Base-by-base conservation (phyloP, 2,329 filamentous ascomycete species). In the Samsoniella hepiali region DNA sequence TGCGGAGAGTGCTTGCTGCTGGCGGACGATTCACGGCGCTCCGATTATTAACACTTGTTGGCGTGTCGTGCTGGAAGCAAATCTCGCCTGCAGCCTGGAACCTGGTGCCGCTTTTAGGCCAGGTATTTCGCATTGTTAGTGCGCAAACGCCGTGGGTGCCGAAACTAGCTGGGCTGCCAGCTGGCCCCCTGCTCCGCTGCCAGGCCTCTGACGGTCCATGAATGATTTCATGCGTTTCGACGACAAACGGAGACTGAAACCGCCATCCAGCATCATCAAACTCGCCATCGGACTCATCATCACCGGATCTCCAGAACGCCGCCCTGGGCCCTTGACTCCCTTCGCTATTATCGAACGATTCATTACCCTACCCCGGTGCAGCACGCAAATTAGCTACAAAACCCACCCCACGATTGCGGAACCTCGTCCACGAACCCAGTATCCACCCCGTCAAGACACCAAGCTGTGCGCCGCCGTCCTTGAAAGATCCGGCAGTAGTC, bases 371-470 rank as follows among this genome's bases (percentile, higher is more conserved):
- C 36, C 59, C 45, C 27, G 45, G 45, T 38, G 42, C 58, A 17
- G 47, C 58, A 50, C 13, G n/a, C 34, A 32, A 34, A 32, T 13
- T 31, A 34, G 31, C 59, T 47, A 50, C 49, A 9, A 47, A 38
- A 44, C 32, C 58, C 59, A 62, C 59, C 59, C 59, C 59, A 55
- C 59, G 59, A 62, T 62, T 62, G 59, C 59, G 59, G 59, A 62
- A 62, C 59, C 59, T 62, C 59, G 59, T 62, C 51, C 22, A 55
- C 31, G 40, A 55, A 32, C 32, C 40, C 51, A 55, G 50, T 62
- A 55, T 62, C 50, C 59, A 62, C 59, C 51, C 59, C 59, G 32
- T 62, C 59, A 55, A 31, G 50, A 56, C 42, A 38, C 40, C 50
- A 61, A 36, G 49, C 50, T 51, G 58, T 2, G 13, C 51, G 50